A percentile compares a stretch with the other conserved stretches of the same genome.
Evolutionary conservation across 1,139 yeast species (phyloP).

Genomic region (Scheffersomyces illinoinensis): DNA sequence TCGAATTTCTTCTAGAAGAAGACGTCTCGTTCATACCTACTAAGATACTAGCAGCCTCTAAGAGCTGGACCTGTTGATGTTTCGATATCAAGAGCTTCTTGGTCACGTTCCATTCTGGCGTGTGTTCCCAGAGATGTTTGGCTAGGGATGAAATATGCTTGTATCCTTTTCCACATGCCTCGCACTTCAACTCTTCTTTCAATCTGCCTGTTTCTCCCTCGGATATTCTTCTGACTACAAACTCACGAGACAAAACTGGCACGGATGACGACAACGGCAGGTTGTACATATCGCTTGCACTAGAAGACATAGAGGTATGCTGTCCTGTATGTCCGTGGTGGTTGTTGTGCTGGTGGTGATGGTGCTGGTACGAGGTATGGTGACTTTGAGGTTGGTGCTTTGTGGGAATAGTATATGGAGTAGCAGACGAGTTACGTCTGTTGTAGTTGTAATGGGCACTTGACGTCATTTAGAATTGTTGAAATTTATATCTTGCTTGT

Average conservation of each 20-base stretch:
- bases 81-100: slow-evolving; percentile 78
- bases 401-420: slow-evolving; percentile 38
- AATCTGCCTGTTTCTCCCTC: slow-evolving; percentile 86
- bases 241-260: slow-evolving; percentile 63
- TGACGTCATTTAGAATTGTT: slow-evolving; percentile 21
- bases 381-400: slow-evolving; percentile 22
- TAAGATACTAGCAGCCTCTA: slow-evolving; percentile 85
- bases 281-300: not conserved
- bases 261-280: slow-evolving; percentile 33
- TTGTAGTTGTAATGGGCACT: slow-evolving; percentile 32
- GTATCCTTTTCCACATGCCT: slow-evolving; percentile 88
- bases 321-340: slow-evolving; percentile 11
- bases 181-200: slow-evolving; percentile 82
- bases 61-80: slow-evolving; percentile 85
- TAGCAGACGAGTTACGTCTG: slow-evolving; percentile 31
- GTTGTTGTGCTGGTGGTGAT: slow-evolving; percentile 10
- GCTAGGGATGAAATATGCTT: slow-evolving; percentile 81
- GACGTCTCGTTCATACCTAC: slow-evolving; percentile 71
- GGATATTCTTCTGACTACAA: slow-evolving; percentile 77
- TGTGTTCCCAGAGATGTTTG: slow-evolving; percentile 76
- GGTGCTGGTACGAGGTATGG: not conserved
- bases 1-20: slow-evolving; percentile 15
- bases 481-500: not conserved
- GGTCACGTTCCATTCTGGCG: slow-evolving; percentile 90
- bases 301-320: slow-evolving; percentile 5